phyloP scores from a whole-genome alignment of 495 filamentous ascomycete genomes.

The Xylaria telfairii region DNA sequence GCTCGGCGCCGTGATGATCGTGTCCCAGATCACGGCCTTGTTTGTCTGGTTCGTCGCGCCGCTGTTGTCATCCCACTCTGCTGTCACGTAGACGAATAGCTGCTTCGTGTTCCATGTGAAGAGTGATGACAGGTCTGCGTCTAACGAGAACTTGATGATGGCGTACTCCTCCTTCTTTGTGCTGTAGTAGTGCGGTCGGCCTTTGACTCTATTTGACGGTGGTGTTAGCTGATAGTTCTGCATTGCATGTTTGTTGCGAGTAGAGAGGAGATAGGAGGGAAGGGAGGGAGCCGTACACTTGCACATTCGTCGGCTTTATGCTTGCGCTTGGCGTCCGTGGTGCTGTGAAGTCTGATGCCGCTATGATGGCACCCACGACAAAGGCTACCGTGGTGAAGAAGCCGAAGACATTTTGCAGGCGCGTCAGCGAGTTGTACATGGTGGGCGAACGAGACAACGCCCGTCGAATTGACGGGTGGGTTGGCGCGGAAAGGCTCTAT shows the following conservation, averaged over 20 bases:
- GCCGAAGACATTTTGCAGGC: slow-evolving; percentile 91
- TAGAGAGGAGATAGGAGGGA: too few species aligned
- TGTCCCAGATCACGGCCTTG: slow-evolving; percentile 93
- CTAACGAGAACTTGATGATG: slow-evolving; percentile 88
- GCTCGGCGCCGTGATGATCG: slow-evolving; percentile 78
- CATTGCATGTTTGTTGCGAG: too few species aligned
- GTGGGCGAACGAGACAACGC: slow-evolving; percentile 34
- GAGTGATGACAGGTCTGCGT: slow-evolving; percentile 82
- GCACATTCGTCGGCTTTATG: slow-evolving; percentile 76
- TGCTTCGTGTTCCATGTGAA: slow-evolving; percentile 99
- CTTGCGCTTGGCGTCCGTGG: slow-evolving; percentile 69
- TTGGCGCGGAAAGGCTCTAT: not conserved
- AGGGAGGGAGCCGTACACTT: slow-evolving; percentile 70
- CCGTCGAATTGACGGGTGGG: not conserved
- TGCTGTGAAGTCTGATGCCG: slow-evolving; percentile 75
- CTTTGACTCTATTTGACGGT: slow-evolving; percentile 68
- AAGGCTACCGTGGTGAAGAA: slow-evolving; percentile 97
- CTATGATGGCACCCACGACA: slow-evolving; percentile 76
- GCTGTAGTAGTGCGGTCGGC: slow-evolving; percentile 92
- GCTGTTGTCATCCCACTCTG: slow-evolving; percentile 71
- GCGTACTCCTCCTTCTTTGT: slow-evolving; percentile 93
- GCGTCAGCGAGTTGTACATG: slow-evolving; percentile 88
- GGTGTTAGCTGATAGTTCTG: not conserved
- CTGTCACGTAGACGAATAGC: slow-evolving; percentile 92
- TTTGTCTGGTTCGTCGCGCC: slow-evolving; percentile 57